Evolutionary conservation across 1,284 basidiomycete genomes (phyloP), one percentile per base, ranked within the genome.

Genomic region (Fomitopsis schrenkii): DNA sequence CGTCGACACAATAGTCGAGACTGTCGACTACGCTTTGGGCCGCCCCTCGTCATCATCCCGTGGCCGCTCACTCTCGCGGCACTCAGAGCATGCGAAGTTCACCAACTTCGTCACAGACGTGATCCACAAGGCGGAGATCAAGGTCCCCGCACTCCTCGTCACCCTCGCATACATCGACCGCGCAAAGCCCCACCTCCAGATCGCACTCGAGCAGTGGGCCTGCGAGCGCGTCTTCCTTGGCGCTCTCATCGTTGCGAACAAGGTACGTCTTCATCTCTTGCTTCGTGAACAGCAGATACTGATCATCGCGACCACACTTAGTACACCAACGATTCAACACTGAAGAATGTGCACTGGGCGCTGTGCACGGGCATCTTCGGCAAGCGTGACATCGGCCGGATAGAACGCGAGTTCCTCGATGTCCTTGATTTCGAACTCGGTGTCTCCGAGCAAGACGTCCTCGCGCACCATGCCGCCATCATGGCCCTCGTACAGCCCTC

Each of bases 261-360:
- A 90, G 80, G 88, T 88, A 73, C 48, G 38, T 52, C 52, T 55
- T 57, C 60, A 64, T 58, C 45, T 55, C 64, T 44, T 42, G 35
- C 50, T 63, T 63, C 50, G 60, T 57, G 68, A 55, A 58, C 36
- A 9, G n/a, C 50, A 14, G 33, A 5, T 55, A 19, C 63, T 71
- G 59, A 70, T 54, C 26, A 54, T 54, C 67, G 57, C 62, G 62
- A 50, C 56, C 66, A 56, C 57, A 17, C 8, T 63, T 6, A 90
- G 87, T 90, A 90, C 67, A 74, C 84, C 30, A 89, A 91, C 68
- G 88, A 90, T 69, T 88, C 86, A 19, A 89, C 88, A 14, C 77
- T 90, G 19, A 90, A 90, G 78, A 90, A 90, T 71, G 77, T 88
- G 19, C 88, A 90, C 73, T 90, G 88, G 88, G 87, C 88, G 12